Evolutionary conservation across 495 filamentous ascomycete genomes (phyloP).

Genomic region (Penicillium verhagenii): DNA sequence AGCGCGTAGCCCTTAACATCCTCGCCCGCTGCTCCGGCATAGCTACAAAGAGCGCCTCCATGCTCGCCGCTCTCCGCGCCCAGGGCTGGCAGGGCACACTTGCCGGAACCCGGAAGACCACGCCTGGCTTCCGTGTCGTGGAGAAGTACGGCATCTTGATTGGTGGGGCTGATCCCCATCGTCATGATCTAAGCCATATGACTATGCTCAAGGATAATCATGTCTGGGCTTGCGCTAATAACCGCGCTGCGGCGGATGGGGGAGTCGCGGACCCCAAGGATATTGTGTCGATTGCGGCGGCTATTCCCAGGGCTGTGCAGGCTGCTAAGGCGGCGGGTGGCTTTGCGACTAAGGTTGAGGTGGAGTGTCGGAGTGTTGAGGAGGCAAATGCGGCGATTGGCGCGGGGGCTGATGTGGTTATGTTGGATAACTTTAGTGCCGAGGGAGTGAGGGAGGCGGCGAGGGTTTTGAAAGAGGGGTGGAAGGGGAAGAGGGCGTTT

Average conservation of each 20-base stretch:
- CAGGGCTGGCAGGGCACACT: constrained; percentile 78
- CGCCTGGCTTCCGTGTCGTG: constrained; percentile 89
- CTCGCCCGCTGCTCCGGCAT: constrained; percentile 92
- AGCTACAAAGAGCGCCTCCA: constrained; percentile 61
- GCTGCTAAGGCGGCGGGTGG: constrained; percentile 84
- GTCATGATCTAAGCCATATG: constrained; percentile 91
- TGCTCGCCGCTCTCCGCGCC: constrained; percentile 52
- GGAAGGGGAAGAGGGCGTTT: constrained; percentile 63
- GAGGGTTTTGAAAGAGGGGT: constrained; percentile 68
- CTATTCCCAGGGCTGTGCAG: constrained; percentile 77
- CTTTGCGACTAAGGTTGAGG: constrained; percentile 91
- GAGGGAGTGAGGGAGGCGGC: constrained; percentile 73
- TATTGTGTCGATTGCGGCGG: constrained; percentile 47
- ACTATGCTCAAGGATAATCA: constrained; percentile 99
- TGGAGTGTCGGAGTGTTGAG: constrained; percentile 83
- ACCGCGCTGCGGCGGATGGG: constrained; percentile 28
- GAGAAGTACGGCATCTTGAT: constrained; percentile 98
- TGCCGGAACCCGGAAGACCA: constrained; percentile 96
- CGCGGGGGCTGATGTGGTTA: constrained; percentile 91
- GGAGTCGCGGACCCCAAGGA: constrained; percentile 6
- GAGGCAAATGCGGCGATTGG: constrained; percentile 88
- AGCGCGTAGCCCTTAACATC: constrained; percentile 89
- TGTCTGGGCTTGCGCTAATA: constrained; percentile 74
- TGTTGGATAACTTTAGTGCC: constrained; percentile 91
- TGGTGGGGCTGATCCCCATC: constrained; percentile 86